Percentiles rank a stretch among this genome's conserved stretches.
Evolutionary conservation across 345 rosid species (phyloP).

Genomic region (Eutrema heterophyllum): DNA sequence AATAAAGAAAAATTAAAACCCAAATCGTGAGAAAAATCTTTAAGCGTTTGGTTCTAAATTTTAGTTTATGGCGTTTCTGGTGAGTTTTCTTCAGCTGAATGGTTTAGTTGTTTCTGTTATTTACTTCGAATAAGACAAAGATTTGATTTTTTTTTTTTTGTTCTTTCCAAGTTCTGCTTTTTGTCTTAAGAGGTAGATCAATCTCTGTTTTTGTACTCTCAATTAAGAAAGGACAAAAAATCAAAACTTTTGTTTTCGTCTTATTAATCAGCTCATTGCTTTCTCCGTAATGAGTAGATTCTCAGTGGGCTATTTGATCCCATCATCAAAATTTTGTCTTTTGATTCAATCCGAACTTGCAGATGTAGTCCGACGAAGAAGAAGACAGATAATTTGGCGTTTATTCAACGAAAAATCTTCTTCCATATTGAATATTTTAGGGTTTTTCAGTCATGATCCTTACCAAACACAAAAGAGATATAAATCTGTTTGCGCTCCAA

Average conservation of each 20-base stretch:
- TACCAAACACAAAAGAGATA: slow-evolving; percentile 41
- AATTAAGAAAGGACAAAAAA: not conserved
- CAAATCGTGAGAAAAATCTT: not conserved
- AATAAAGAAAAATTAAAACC: not conserved
- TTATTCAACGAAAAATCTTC: not conserved
- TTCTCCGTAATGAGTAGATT: not conserved
- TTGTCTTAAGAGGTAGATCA: too few relatives aligned
- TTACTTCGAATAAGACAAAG: slow-evolving; percentile 12
- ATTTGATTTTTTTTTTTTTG: not conserved
- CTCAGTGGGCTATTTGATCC: slow-evolving; percentile 4
- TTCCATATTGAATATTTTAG: not conserved
- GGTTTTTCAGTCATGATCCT: slow-evolving; percentile 17
- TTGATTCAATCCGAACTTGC: slow-evolving; percentile 3
- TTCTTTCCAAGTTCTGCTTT: slow-evolving; percentile 11
- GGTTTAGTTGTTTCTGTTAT: not conserved
- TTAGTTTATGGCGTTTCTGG: slow-evolving; percentile 2
- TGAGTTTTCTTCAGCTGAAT: not conserved
- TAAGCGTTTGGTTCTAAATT: not conserved
- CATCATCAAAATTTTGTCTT: not conserved
- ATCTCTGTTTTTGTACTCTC: too few relatives aligned
- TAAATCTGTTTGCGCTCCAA: slow-evolving; percentile 51
- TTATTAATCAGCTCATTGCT: not conserved
- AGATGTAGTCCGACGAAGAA: slow-evolving; percentile 1
- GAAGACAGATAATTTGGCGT: not conserved
- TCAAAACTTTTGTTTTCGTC: not conserved